Base-by-base conservation (phyloP, 495 filamentous ascomycete genomes). In the Xylaria telfairii region DNA sequence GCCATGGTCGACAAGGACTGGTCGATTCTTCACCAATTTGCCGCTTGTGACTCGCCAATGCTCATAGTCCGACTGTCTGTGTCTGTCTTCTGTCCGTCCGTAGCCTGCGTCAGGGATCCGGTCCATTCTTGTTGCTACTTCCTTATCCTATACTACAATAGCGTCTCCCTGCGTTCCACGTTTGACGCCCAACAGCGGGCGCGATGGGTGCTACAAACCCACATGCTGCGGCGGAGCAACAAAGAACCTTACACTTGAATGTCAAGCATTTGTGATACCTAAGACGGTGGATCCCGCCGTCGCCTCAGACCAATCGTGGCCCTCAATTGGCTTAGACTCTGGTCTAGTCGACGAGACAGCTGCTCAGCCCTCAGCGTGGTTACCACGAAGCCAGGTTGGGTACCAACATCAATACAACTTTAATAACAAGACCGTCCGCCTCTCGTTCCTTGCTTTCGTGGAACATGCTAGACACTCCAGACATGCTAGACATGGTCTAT, bases 141-240 rank as follows among this genome's bases (percentile, higher is more conserved):
- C 4, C 34, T 37, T 8, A 37, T 37, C 4, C 34, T 37, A 3
- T 32, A 67, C 10, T 51, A 53, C 19, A n/a, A 62, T 51, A 49
- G 44, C 32, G 39, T 46, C 26, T 68, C 54, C 67, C 32, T 49
- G 56, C 32, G 56, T 62, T 53, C 68, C 46, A 65, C 61, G 46
- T 65, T 65, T 70, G 68, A 70, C 68, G 68, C 68, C 68, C 68
- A 65, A 70, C 67, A 41, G 42, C 32, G 57, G 41, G n/a, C 63
- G 63, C 19, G 30, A 15, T 28, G 19, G 21, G 44, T 64, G 41
- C 28, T 44, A 64, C 61, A 41, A 57, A 34, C 53, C 53, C 53
- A 57, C 53, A 57, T 57, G 4, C 53, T 30, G 53, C 53, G 53
- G 53, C 53, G 53, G 53, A 57, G 53, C 17, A 24, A 68, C 54